Conservation (phyloP, 1,139 yeast species). For the Meyerozyma guilliermondii region DNA sequence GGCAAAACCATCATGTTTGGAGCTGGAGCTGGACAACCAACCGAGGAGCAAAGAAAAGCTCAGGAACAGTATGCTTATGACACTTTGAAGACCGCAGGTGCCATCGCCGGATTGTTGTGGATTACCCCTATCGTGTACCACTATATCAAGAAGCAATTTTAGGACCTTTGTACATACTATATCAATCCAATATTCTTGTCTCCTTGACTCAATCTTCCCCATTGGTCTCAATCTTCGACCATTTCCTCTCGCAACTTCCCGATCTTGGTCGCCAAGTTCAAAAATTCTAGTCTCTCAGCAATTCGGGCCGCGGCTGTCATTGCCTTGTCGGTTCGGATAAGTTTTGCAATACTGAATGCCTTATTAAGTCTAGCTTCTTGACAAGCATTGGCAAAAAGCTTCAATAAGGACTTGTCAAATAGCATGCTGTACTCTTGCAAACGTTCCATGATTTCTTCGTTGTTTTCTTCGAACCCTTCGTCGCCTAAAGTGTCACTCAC, state of each 20-base stretch:
- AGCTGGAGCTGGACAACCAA: slow-evolving; percentile 63
- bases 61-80: slow-evolving; percentile 67
- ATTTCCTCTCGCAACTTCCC: slow-evolving; percentile 56
- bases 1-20: slow-evolving; percentile 55
- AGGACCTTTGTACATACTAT: slow-evolving; percentile 6
- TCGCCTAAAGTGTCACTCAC: slow-evolving; percentile 39
- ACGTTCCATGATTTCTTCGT: slow-evolving; percentile 41
- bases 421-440: slow-evolving; percentile 45
- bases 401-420: slow-evolving; percentile 70
- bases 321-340: slow-evolving; percentile 73
- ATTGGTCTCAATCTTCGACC: slow-evolving; percentile 15
- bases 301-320: slow-evolving; percentile 79
- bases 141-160: slow-evolving; percentile 55
- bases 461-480: slow-evolving; percentile 27
- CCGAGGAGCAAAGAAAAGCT: slow-evolving; percentile 73
- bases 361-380: slow-evolving; percentile 58
- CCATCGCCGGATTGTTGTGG: slow-evolving; percentile 79
- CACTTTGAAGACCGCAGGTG: slow-evolving; percentile 63
- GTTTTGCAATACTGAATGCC: slow-evolving; percentile 65
- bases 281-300: slow-evolving; percentile 71
- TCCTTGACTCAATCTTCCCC: background rate
- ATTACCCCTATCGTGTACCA: slow-evolving; percentile 61
- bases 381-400: slow-evolving; percentile 76
- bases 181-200: background rate
- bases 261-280: slow-evolving; percentile 61